Conservation (phyloP, 2,329 filamentous ascomycete species). For the Colletotrichum phormii region DNA sequence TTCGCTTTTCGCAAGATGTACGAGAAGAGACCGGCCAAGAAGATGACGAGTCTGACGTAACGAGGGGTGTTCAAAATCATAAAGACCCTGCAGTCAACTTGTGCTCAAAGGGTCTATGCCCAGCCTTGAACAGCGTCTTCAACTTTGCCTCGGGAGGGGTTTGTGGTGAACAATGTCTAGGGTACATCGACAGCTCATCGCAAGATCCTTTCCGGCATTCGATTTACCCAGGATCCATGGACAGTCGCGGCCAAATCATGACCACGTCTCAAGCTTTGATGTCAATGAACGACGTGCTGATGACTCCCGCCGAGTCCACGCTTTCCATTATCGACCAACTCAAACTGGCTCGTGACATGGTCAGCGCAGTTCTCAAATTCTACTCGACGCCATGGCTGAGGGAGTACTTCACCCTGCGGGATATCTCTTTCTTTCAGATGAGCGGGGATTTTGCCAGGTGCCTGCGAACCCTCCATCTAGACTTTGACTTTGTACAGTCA, state of each 20-base stretch:
- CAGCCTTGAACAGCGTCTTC: background rate
- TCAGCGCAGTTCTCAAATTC: slow-evolving; percentile 10
- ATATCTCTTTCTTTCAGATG: slow-evolving; percentile 15
- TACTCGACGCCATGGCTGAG: slow-evolving; percentile 22
- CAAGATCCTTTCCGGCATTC: slow-evolving; percentile 5
- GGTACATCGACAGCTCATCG: slow-evolving; percentile 14
- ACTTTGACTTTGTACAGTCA: slow-evolving; percentile 7
- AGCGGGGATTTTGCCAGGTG: slow-evolving; percentile 1
- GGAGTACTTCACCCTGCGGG: background rate
- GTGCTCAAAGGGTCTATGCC: background rate
- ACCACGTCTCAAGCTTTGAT: background rate
- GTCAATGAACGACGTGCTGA: slow-evolving; percentile 9
- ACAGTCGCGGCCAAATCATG: background rate
- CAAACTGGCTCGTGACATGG: slow-evolving; percentile 1
- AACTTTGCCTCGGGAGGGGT: background rate
- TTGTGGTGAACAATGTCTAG: background rate
- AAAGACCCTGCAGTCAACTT: background rate
- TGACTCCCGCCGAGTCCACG: too few relatives aligned
- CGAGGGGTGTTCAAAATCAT: background rate
- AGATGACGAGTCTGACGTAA: rapidly evolving
- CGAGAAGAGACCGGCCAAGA: background rate
- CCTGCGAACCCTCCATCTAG: slow-evolving; percentile 14
- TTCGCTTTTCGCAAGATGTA: background rate
- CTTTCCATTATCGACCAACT: slow-evolving; percentile 2
- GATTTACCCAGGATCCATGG: background rate